A percentile compares a stretch with the other conserved stretches of the same genome.
Evolutionary conservation across 305 asterid genomes (phyloP).

Genomic region (Solanum hybrid): DNA sequence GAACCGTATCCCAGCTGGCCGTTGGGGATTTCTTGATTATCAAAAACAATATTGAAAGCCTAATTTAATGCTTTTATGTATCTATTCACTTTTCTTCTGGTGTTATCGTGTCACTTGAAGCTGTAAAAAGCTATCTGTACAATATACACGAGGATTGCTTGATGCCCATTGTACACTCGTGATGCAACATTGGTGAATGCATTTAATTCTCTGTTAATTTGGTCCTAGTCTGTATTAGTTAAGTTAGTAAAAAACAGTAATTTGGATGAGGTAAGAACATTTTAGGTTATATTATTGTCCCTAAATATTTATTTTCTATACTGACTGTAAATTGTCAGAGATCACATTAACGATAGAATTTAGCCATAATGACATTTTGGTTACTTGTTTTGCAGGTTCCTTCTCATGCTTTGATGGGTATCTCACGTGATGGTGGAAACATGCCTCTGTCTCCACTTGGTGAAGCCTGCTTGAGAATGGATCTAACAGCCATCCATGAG

Average conservation of each 20-base stretch:
- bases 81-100: not conserved
- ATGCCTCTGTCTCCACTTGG: constrained; percentile 70
- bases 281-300: not conserved
- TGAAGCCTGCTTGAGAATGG: constrained; percentile 88
- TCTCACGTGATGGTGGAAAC: constrained; percentile 54
- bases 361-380: constrained; percentile 3
- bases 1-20: not conserved
- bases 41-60: not conserved
- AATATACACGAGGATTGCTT: not conserved
- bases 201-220: not conserved
- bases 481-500: constrained; percentile 89
- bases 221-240: not conserved
- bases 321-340: not conserved
- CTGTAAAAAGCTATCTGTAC: not conserved
- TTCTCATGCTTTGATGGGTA: constrained; percentile 81
- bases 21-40: not conserved
- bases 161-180: not conserved
- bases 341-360: not conserved
- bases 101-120: not conserved
- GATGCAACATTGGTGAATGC: not conserved
- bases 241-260: not conserved
- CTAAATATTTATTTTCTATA: not conserved
- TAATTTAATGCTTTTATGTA: not conserved
- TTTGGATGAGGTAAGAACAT: not conserved
- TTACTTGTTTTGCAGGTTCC: constrained; percentile 48